Percentiles rank a stretch among this genome's conserved stretches.
Evolutionary conservation across 1,139 yeast genomes (phyloP).

Genomic region (Debaryomyces psychrophilus): DNA sequence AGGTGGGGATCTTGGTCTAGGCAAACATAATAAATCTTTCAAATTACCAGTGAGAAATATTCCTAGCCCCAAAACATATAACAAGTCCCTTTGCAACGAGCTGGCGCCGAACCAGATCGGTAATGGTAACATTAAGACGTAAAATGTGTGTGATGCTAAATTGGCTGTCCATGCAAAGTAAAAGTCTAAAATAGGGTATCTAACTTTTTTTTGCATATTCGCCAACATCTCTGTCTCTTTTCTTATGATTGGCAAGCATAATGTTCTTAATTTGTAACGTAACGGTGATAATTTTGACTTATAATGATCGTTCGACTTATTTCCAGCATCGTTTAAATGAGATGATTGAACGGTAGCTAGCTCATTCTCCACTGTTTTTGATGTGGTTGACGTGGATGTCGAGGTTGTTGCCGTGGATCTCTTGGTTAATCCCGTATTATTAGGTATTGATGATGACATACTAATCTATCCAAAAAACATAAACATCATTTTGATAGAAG

Average conservation of each 20-base stretch:
- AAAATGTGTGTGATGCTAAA: constrained; percentile 91
- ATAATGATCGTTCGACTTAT: constrained; percentile 68
- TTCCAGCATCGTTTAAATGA: constrained; percentile 63
- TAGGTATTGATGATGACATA: constrained; percentile 1
- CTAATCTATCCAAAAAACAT: neutral
- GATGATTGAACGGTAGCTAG: constrained; percentile 1
- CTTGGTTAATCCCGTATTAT: neutral
- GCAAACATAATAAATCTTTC: constrained; percentile 86
- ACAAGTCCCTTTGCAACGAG: constrained; percentile 64
- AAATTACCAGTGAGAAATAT: constrained; percentile 76
- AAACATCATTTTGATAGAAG: neutral
- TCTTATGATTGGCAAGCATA: constrained; percentile 61
- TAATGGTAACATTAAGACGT: constrained; percentile 83
- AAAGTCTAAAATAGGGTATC: constrained; percentile 61
- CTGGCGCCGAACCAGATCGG: constrained; percentile 84
- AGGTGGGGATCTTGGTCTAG: constrained; percentile 93
- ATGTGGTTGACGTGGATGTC: neutral
- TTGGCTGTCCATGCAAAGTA: constrained; percentile 91
- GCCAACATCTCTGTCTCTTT: constrained; percentile 67
- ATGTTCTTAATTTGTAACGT: constrained; percentile 60
- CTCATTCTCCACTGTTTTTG: constrained; percentile 7
- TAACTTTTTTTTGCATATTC: constrained; percentile 54
- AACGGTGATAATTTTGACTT: constrained; percentile 57
- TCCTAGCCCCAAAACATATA: constrained; percentile 80
- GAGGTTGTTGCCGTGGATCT: neutral